These are phyloP conservation scores for Rhinocladiella mackenziei DNA, from an alignment of 2,329 filamentous ascomycete genomes.

Conservation along the genomic window DNA sequence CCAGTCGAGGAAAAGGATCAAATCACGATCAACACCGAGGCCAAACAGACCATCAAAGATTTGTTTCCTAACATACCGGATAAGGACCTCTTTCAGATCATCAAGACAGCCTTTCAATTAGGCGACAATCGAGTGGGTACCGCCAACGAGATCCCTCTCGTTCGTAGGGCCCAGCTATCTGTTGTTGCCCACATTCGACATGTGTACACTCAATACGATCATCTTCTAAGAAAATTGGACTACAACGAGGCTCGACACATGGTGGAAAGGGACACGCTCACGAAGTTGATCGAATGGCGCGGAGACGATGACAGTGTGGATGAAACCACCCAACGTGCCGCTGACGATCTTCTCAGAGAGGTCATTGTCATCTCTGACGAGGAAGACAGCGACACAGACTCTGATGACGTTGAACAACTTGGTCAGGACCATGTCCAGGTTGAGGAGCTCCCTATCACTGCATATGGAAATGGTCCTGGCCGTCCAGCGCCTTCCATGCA, in stretches of 20 bases:
- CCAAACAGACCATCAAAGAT: constrained; percentile 56
- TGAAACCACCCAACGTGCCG: constrained; percentile 47
- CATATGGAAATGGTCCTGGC: constrained; percentile 26
- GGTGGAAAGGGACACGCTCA: constrained; percentile 54
- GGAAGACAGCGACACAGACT: constrained; percentile 48
- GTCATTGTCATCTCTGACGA: constrained; percentile 62
- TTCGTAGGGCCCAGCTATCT: constrained; percentile 58
- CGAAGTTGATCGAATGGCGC: constrained; percentile 59
- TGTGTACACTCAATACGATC: constrained; percentile 60
- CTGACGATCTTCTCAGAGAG: constrained; percentile 61
- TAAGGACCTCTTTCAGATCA: constrained; percentile 54
- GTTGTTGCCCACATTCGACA: constrained; percentile 61
- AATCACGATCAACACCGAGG: constrained; percentile 53
- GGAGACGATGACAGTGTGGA: constrained; percentile 55
- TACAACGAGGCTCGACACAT: constrained; percentile 53
- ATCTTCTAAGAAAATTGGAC: constrained; percentile 49
- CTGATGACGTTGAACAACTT: constrained; percentile 32
- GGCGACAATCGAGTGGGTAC: constrained; percentile 57
- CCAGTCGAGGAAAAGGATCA: constrained; percentile 31
- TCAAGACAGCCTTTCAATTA: constrained; percentile 59
- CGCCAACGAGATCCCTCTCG: constrained; percentile 50
- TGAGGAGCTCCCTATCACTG: constrained; percentile 42
- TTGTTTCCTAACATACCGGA: constrained; percentile 61
- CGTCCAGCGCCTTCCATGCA: constrained; percentile 13
- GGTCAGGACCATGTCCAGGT: constrained; percentile 39